Evolutionary conservation across 345 rosid genomes (phyloP).

Genomic region (Ceriops tagal): DNA sequence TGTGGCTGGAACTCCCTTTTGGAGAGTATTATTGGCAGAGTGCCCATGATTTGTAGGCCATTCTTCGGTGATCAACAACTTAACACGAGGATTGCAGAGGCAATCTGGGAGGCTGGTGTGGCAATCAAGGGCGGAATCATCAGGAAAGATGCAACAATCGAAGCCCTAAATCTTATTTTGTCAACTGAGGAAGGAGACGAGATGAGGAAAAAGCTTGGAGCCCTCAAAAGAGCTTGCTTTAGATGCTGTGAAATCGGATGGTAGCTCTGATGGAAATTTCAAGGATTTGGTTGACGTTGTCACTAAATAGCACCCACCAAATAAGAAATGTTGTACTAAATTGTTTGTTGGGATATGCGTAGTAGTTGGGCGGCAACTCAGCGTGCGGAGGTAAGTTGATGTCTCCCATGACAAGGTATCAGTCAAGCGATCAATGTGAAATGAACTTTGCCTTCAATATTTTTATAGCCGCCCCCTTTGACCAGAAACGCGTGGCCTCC

Average conservation of each 20-base stretch:
- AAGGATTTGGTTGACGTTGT: constrained; percentile 32
- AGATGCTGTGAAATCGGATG: constrained; percentile 28
- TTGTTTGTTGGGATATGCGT: no score
- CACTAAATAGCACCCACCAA: background rate
- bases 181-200: constrained; percentile 30
- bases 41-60: constrained; percentile 80
- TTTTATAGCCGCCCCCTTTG: no score
- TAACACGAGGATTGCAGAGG: constrained; percentile 44
- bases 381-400: no score
- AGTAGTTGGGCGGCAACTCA: no score
- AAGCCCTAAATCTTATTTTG: constrained; percentile 32
- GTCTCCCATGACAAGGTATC: no score
- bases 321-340: no score
- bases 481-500: no score
- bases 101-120: constrained; percentile 58
- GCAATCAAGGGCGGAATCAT: constrained; percentile 41
- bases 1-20: constrained; percentile 68
- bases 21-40: constrained; percentile 61
- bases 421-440: no score
- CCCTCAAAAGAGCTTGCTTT: constrained; percentile 29
- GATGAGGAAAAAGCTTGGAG: constrained; percentile 31
- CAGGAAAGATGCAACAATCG: constrained; percentile 26
- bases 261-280: constrained; percentile 41
- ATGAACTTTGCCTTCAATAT: no score
- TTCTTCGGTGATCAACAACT: constrained; percentile 56